phyloP scores from a whole-genome alignment of 1,284 basidiomycete genomes.

The Sphagnurus paluster region DNA sequence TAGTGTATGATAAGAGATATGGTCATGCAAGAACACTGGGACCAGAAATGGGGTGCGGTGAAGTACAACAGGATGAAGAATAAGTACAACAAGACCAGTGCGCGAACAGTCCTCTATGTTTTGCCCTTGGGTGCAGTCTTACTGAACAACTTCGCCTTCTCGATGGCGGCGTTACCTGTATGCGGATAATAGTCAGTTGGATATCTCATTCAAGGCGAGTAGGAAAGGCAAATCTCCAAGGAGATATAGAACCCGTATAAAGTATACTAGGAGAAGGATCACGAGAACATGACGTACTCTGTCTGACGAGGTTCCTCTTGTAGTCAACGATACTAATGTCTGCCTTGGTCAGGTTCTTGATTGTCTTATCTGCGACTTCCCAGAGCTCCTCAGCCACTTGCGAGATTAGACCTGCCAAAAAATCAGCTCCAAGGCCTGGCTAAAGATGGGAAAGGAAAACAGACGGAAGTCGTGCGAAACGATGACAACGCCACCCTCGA shows the following conservation, averaged over 20 bases:
- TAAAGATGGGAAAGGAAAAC: constrained; percentile 29
- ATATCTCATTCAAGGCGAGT: background rate
- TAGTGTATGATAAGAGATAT: no score
- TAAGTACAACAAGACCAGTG: no score
- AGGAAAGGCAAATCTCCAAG: constrained; percentile 4
- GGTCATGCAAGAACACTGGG: no score
- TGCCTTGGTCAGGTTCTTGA: constrained; percentile 88
- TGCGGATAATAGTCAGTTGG: constrained; percentile 10
- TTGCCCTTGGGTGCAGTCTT: constrained; percentile 70
- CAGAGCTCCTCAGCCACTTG: constrained; percentile 97
- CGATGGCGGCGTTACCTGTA: constrained; percentile 72
- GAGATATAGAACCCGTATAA: background rate
- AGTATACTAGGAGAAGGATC: background rate
- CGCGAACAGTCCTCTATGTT: constrained; percentile 45
- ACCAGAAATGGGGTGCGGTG: no score
- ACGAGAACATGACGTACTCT: constrained; percentile 48
- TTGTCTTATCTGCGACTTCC: constrained; percentile 96
- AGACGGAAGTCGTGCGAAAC: constrained; percentile 96
- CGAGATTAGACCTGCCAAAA: constrained; percentile 72
- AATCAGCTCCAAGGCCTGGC: no score
- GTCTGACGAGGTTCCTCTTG: constrained; percentile 77
- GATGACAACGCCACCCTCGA: constrained; percentile 96
- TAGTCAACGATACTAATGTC: constrained; percentile 91
- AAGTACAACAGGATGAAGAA: no score
- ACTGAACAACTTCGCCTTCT: constrained; percentile 91